phyloP scores from a whole-genome alignment of 495 filamentous ascomycete species.

The Penicillium egyptiacum region DNA sequence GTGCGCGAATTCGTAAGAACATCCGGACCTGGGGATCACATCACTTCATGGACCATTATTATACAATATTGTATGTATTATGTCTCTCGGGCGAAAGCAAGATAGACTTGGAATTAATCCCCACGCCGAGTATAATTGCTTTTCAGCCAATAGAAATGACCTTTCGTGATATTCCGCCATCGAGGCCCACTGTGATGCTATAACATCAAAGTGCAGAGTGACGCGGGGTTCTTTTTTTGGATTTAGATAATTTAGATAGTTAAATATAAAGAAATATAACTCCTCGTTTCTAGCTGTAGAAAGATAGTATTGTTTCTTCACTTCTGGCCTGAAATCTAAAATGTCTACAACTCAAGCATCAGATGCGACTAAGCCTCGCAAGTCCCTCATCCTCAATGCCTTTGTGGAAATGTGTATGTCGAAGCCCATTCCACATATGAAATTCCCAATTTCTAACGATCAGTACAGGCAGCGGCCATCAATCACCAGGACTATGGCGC shows the following conservation, averaged over 20 bases:
- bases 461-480: conserved; percentile 49
- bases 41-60: too few species aligned
- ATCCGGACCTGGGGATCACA: too few species aligned
- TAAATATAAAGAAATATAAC: conserved; percentile 8
- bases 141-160: conserved; percentile 5
- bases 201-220: conserved; percentile 16
- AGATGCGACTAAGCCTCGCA: conserved; percentile 28
- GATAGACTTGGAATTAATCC: neutral
- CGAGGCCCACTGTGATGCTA: conserved; percentile 46
- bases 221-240: conserved; percentile 12
- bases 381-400: conserved; percentile 59
- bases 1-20: neutral
- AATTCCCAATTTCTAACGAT: conserved; percentile 1
- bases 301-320: too few species aligned
- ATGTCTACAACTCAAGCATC: conserved; percentile 1
- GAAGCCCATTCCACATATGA: neutral
- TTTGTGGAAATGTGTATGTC: conserved; percentile 56
- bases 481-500: conserved; percentile 54
- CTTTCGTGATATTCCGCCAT: conserved; percentile 29
- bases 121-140: conserved; percentile 5
- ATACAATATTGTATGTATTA: neutral
- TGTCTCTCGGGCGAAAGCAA: conserved; percentile 26
- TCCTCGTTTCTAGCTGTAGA: conserved; percentile 1
- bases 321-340: too few species aligned
- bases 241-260: neutral